Base-by-base conservation (phyloP, 2,329 filamentous ascomycete species). In the Xylariaceae sp. region DNA sequence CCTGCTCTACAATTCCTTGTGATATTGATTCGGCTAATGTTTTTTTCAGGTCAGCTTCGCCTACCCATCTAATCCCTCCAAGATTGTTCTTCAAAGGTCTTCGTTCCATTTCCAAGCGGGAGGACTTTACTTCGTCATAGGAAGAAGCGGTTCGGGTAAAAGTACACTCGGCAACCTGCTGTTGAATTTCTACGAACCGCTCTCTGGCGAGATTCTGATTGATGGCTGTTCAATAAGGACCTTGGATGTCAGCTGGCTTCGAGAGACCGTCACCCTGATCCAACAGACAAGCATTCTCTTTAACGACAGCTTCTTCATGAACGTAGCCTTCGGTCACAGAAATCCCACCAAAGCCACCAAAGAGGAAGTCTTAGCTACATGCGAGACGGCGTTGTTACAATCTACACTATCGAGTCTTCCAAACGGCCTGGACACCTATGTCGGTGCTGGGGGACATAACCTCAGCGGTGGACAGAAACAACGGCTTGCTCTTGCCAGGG, bases 391-490 rank as follows among this genome's bases (percentile, higher is more conserved):
- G 0, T 79, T 89, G 49, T 79, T 97, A 0, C 81, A 88, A 57
- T 80, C 84, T 1, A 88, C 87, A 0, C 78, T 97, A 9, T 71
- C 78, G 0, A 76, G 78, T 23, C 79, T 97, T 53, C 88, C 90
- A 0, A 67, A 86, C 1, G 90, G 90, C 0, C 73, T 93, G 0
- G 77, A 91, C 15, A 96, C 92, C 0, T 68, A 81, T 1, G 80
- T 96, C 5, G 90, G 90, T 0, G 73, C 79, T 0, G 84, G 85
- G n/a, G 89, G 88, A 0, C 82, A 82, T 39, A 80, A 83, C 2
- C 76, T 97, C 47, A 96, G 91, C 64, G 92, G 92, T 7, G 93
- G 93, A 0, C 91, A 97, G 73, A 87, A 81, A 60, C 92, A 97
- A 72, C 81, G 90, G 55, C 77, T 97, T 52, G 89, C 89, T 0